A percentile compares a stretch with the other conserved stretches of the same genome.
Evolutionary conservation across 1,284 basidiomycete species (phyloP).

Genomic region (Cryptococcus floricola): DNA sequence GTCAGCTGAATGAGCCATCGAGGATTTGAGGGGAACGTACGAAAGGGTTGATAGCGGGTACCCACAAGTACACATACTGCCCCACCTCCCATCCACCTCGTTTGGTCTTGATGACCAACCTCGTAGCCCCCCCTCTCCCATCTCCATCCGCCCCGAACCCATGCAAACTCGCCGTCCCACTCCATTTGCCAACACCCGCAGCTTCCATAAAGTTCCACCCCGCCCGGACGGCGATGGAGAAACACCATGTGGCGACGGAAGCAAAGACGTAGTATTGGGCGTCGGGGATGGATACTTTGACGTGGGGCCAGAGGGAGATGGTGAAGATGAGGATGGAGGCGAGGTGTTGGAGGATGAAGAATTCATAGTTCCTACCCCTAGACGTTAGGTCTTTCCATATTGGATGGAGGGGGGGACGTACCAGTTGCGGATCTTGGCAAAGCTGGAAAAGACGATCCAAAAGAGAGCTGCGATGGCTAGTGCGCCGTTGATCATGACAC

Average conservation of each 20-base stretch:
- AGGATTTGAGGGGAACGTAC: not conserved
- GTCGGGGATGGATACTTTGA: slow-evolving; percentile 1
- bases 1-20: not conserved
- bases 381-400: not conserved
- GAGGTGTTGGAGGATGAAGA: slow-evolving; percentile 7
- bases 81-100: not conserved
- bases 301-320: slow-evolving; percentile 4
- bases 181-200: not conserved
- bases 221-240: slow-evolving; percentile 2
- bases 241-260: slow-evolving; percentile 1
- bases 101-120: not conserved
- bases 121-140: slow-evolving; percentile 3
- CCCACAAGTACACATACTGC: slow-evolving; percentile 4
- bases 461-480: slow-evolving; percentile 2
- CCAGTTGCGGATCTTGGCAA: slow-evolving; percentile 5
- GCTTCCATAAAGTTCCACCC: not conserved
- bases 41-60: slow-evolving; percentile 3
- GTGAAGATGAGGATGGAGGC: slow-evolving; percentile 1
- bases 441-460: slow-evolving; percentile 10
- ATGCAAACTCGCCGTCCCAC: not conserved
- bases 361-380: slow-evolving; percentile 6
- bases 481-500: slow-evolving; percentile 2
- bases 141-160: not conserved
- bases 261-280: slow-evolving; percentile 4
- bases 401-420: not conserved